A percentile compares a stretch with the other conserved stretches of the same genome.
Evolutionary conservation across 140 eudicot species (phyloP).

Genomic region (Erigeron philadelphicus): DNA sequence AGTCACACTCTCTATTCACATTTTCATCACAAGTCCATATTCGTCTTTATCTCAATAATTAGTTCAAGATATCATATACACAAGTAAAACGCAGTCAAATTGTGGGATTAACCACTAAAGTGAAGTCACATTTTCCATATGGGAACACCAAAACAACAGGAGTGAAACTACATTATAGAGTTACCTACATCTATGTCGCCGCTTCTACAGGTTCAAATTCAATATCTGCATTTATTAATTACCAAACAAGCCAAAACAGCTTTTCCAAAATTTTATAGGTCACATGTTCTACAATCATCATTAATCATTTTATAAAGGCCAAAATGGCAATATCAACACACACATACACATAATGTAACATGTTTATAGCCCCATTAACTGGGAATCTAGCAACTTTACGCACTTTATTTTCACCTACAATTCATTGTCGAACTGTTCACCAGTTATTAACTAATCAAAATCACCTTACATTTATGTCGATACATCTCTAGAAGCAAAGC

Average conservation of each 20-base stretch:
- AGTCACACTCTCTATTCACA: not conserved
- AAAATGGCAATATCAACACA: slow-evolving; percentile 13
- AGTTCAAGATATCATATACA: slow-evolving; percentile 5
- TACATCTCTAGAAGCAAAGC: slow-evolving; percentile 4
- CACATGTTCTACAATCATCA: slow-evolving; percentile 13
- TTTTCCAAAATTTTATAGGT: slow-evolving; percentile 21
- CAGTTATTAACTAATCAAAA: slow-evolving; percentile 2
- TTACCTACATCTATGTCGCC: slow-evolving; percentile 15
- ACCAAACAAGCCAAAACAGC: not conserved
- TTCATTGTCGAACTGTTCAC: slow-evolving; percentile 8
- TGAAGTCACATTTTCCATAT: slow-evolving; percentile 13
- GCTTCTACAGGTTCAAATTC: slow-evolving; percentile 11
- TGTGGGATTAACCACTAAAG: slow-evolving; percentile 7
- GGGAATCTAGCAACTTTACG: slow-evolving; percentile 14
- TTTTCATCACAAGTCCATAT: slow-evolving; percentile 17
- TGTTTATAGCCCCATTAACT: not conserved
- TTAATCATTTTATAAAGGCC: slow-evolving; percentile 9
- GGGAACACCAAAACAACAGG: slow-evolving; percentile 9
- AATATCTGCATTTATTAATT: slow-evolving; percentile 8
- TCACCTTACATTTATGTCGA: not conserved
- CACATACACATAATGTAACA: slow-evolving; percentile 18
- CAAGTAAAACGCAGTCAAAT: slow-evolving; percentile 8
- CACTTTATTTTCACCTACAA: not conserved
- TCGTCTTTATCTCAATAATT: slow-evolving; percentile 19
- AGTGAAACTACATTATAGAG: not conserved